Evolutionary conservation across 345 rosid species (phyloP).

Genomic region (Conringia planisiliqua): DNA sequence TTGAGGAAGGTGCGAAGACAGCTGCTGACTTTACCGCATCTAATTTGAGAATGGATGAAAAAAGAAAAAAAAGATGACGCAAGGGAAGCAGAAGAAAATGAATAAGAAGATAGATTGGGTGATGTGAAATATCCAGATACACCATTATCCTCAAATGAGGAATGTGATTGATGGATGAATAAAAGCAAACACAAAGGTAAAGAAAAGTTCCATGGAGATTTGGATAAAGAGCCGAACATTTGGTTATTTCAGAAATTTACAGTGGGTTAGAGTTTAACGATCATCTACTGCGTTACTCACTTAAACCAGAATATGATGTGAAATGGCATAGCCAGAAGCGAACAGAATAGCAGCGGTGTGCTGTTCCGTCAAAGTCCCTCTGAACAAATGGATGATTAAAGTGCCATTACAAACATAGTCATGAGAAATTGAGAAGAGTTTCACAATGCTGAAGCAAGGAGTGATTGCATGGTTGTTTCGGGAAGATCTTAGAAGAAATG

Average conservation of each 20-base stretch:
- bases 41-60: not conserved
- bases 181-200: not conserved
- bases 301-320: not conserved
- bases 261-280: not conserved
- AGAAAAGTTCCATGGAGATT: not conserved
- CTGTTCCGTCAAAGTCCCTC: not conserved
- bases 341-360: not conserved
- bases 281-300: not conserved
- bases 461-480: not conserved
- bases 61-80: not conserved
- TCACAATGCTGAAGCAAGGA: not conserved
- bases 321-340: not conserved
- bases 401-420: not conserved
- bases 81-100: not conserved
- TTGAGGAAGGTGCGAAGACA: not conserved
- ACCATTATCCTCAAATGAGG: not conserved
- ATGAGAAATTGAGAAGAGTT: not conserved
- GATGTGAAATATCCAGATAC: not conserved
- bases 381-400: not conserved
- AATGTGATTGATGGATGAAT: not conserved
- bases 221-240: not conserved
- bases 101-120: not conserved
- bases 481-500: not conserved
- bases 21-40: not conserved
- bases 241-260: not conserved